These are phyloP conservation scores for Serendipita indica DNA, from an alignment of 768 basidiomycete species.

Conservation along the genomic window DNA sequence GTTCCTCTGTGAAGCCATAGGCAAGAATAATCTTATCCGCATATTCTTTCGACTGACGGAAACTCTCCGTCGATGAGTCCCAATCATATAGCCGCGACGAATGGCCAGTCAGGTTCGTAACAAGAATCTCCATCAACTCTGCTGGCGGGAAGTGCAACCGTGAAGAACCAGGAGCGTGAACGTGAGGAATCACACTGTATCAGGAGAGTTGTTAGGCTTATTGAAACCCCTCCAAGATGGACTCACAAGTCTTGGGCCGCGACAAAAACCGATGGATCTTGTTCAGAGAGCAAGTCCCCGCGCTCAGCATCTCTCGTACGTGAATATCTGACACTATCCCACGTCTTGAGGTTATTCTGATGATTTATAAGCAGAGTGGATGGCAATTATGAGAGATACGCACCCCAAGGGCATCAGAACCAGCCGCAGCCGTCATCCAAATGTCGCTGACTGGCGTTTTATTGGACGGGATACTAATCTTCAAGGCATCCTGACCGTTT, in stretches of 20 bases:
- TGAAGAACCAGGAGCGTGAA: slow-evolving; percentile 26
- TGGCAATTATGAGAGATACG: neutral
- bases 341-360: neutral
- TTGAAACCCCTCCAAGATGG: slow-evolving; percentile 2
- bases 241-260: slow-evolving; percentile 49
- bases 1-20: slow-evolving; percentile 40
- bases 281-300: slow-evolving; percentile 47
- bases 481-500: neutral
- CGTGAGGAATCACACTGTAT: slow-evolving; percentile 34
- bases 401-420: slow-evolving; percentile 7
- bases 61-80: slow-evolving; percentile 41
- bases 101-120: slow-evolving; percentile 44
- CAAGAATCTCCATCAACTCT: slow-evolving; percentile 40
- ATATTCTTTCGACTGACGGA: slow-evolving; percentile 32
- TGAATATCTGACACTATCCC: neutral
- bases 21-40: slow-evolving; percentile 30
- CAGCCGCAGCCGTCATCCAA: neutral
- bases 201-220: slow-evolving; percentile 3
- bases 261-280: slow-evolving; percentile 35
- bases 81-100: slow-evolving; percentile 55
- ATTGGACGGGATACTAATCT: neutral
- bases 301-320: neutral
- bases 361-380: neutral
- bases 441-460: neutral
- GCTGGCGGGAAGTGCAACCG: slow-evolving; percentile 32